Base-by-base conservation (phyloP, 345 rosid species). In the Linum lewisii region DNA sequence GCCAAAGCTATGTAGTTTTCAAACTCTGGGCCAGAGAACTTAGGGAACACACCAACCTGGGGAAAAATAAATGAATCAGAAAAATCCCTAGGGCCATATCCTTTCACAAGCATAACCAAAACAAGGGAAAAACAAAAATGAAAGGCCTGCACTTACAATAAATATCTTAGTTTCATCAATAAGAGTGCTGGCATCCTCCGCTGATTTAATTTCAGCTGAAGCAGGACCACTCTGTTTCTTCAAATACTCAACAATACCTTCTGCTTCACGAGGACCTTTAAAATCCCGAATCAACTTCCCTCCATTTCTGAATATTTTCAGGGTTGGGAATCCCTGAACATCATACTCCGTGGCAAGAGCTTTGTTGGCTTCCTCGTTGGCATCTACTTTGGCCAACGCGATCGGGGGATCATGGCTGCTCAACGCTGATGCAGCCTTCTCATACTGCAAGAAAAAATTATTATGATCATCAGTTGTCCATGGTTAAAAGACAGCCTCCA, bases 201-300 rank as follows among this genome's bases (percentile, higher is more conserved):
- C 70, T n/a, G 85, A 82, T 72, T 83, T 85, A 20, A 93, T 73
- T 66, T 90, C 92, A 59, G 62, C 71, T 21, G 97, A 93, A 68
- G 99, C 86, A 69, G 97, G 97, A 7, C 99, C 99, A 47, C 82
- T 87, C 65, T 85, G 97, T 72, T 81, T 87, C 79, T 87, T 87
- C 71, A 93, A 63, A 63, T 90, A 93, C 58, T 72, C 74, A 53
- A 78, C 87, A 45, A 93, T 93, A 50, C 97, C 99, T 0, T 82
- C 88, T 0, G 97, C 99, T 2, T 93, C 90, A 6, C 97, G 94
- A 61, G 99, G 99, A 25, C 99, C 99, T 26, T 93, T 90, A 75
- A 82, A 93, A 2, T 93, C 97, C 69, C 87, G 96, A 79, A 74
- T 32, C 16, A 47, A 19, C 62, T 87, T 87, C 7, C 99, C 97